Base-by-base conservation (phyloP, 2,329 filamentous ascomycete species). In the Elsinoe ampelina region DNA sequence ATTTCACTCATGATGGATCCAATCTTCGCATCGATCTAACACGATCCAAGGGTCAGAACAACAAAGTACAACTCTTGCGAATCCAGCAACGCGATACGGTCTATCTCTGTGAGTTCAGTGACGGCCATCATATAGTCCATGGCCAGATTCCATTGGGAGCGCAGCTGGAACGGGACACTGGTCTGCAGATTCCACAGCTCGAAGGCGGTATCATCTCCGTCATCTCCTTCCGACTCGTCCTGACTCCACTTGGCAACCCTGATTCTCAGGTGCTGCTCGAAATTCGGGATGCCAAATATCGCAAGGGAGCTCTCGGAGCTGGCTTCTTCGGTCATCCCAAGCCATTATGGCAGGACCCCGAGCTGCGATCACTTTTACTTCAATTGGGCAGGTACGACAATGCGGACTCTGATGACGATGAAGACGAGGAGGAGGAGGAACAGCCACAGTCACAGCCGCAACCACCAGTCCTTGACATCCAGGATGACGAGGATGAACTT, bases 21-120 rank as follows among this genome's bases (percentile, higher is more conserved):
- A 70, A 66, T 42, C 62, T 70, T 22, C 61, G 62, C 15, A 64
- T 66, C 47, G 54, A 59, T 55, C 17, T 61, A 57, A 41, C 60
- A 61, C 26, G 57, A 66, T 26, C 64, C 62, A 55, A 48, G 61
- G 41, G 57, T 62, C 15, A 38, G 57, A 57, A 62, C 57, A 57
- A 32, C 34, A 45, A 30, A 12, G 42, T 60, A 35, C 41, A 50
- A 34, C 51, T 54, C 6, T 20, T 47, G 11, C 43, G 41, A 7
- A 36, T 50, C 4, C 13, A 19, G 13, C 45, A 50, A 20, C 10
- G 12, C 3, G 34, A 34, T 15, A 32, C 19, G 17, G 17, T 12
- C 8, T 52, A 22, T n/a, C 10, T 19, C 1, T 52, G 48, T 12
- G 32, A 52, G 6, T 34, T 52, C 6, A 52, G 48, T 17, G 48